Evolutionary conservation across 2,329 filamentous ascomycete species (phyloP).

Genomic region (Grosmannia clavigera): DNA sequence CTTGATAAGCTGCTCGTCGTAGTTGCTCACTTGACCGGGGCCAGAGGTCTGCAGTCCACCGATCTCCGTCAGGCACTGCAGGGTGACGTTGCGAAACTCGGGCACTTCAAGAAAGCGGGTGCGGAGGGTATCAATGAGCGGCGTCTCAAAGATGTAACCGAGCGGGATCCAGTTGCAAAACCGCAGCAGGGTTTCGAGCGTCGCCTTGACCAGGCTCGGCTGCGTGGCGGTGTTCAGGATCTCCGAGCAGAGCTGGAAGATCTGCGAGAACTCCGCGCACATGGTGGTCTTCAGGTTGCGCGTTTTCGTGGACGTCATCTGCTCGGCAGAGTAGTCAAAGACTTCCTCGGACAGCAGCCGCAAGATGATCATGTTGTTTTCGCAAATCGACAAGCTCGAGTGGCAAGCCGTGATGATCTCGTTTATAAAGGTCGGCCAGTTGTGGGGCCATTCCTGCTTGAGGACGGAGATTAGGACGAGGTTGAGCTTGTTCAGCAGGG

Average conservation of each 20-base stretch:
- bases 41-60: conserved; percentile 78
- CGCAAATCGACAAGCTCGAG: conserved; percentile 90
- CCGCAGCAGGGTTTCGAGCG: conserved; percentile 83
- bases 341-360: conserved; percentile 93
- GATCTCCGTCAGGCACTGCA: conserved; percentile 96
- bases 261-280: conserved; percentile 96
- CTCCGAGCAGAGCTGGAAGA: conserved; percentile 95
- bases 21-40: conserved; percentile 54
- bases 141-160: conserved; percentile 97
- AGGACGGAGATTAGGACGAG: conserved; percentile 92
- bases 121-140: conserved; percentile 86
- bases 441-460: conserved; percentile 99
- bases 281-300: conserved; percentile 95
- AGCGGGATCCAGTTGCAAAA: conserved; percentile 99
- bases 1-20: conserved; percentile 89
- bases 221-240: conserved; percentile 81
- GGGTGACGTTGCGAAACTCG: conserved; percentile 90
- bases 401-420: conserved; percentile 97
- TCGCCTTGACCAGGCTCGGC: conserved; percentile 85
- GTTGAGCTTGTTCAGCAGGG: conserved; percentile 95
- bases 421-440: conserved; percentile 99
- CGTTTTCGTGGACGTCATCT: conserved; percentile 98
- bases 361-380: conserved; percentile 99
- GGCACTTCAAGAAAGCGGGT: conserved; percentile 86
- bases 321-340: conserved; percentile 96